phyloP scores from a whole-genome alignment of 495 filamentous ascomycete species.

The Xylaria nigripes region DNA sequence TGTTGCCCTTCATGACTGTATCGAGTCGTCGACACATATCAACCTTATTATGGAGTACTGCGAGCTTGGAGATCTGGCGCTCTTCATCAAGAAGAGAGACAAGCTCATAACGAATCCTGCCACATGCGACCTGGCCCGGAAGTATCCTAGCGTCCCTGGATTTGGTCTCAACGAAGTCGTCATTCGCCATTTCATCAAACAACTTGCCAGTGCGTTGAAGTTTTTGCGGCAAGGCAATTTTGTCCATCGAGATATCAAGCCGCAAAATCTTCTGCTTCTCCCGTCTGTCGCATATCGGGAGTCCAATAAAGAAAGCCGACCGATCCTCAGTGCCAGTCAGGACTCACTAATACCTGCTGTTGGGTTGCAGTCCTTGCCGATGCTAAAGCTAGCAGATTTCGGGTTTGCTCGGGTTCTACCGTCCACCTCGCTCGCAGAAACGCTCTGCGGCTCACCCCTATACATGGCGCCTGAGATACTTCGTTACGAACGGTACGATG shows the following conservation, averaged over 20 bases:
- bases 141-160: slow-evolving; percentile 74
- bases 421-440: slow-evolving; percentile 83
- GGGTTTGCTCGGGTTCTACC: slow-evolving; percentile 90
- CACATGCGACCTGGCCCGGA: slow-evolving; percentile 75
- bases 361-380: slow-evolving; percentile 79
- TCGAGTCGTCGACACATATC: slow-evolving; percentile 77
- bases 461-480: slow-evolving; percentile 99
- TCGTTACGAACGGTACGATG: slow-evolving; percentile 94
- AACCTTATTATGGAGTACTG: slow-evolving; percentile 99
- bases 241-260: slow-evolving; percentile 95
- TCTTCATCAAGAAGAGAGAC: slow-evolving; percentile 91
- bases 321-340: slow-evolving; percentile 55
- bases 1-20: slow-evolving; percentile 87
- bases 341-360: slow-evolving; percentile 71
- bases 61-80: slow-evolving; percentile 82
- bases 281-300: slow-evolving; percentile 62
- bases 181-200: slow-evolving; percentile 90
- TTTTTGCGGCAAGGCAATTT: slow-evolving; percentile 78
- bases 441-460: slow-evolving; percentile 91
- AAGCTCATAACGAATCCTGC: slow-evolving; percentile 64
- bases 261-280: slow-evolving; percentile 87
- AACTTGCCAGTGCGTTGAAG: slow-evolving; percentile 83
- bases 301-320: slow-evolving; percentile 31
- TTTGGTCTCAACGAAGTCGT: slow-evolving; percentile 90
- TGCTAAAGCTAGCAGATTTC: slow-evolving; percentile 96